Evolutionary conservation across 108 stramenopile species (phyloP), one percentile per base, ranked within the genome.

Genomic region (Skeletonema potamos): DNA sequence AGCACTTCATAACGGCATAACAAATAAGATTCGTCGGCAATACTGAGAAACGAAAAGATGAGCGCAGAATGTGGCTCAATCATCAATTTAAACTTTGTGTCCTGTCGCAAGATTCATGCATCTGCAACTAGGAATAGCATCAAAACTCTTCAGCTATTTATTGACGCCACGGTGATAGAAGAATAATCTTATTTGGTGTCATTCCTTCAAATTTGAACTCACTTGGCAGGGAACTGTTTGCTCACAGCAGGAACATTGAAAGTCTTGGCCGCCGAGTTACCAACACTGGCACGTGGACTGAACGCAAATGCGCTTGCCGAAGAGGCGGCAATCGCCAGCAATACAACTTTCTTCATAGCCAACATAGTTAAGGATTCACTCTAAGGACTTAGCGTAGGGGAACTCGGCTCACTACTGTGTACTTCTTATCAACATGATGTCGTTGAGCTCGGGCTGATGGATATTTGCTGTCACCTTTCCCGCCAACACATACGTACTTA

Each of bases 301-400:
- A 84, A 78, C 68, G 81, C 84, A 72, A 91, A 91, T 59, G 88
- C 88, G 46, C 79, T 82, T 18, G 86, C 79, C 37, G 81, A 82
- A 9, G 87, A 73, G 59, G 81, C 81, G 20, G 88, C 85, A 74
- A 93, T 63, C 15, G 90, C 87, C 64, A 93, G 20, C 26, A 88
- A 58, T 28, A 86, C 85, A 62, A 93, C 58, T 87, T 85, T 88
- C 79, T 91, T 91, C 82, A 85, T 77, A 51, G 77, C 58, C 55
- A 69, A 30, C 58, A 59, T 59, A 20, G 58, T 59, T 18, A 24
- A 12, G 22, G 22, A 51, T 51, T 22, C 22, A 51, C 48, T 51
- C 48, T 51, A 51, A 22, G 48, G 2, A n/a, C n/a, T n/a, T 51
- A 51, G 15, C 22, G 22, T 51, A 51, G 48, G 48, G 48, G 22